A percentile compares a stretch with the other conserved stretches of the same genome.
Conservation (phyloP, 768 basidiomycete genomes). For the Rhodotorula toruloides region DNA sequence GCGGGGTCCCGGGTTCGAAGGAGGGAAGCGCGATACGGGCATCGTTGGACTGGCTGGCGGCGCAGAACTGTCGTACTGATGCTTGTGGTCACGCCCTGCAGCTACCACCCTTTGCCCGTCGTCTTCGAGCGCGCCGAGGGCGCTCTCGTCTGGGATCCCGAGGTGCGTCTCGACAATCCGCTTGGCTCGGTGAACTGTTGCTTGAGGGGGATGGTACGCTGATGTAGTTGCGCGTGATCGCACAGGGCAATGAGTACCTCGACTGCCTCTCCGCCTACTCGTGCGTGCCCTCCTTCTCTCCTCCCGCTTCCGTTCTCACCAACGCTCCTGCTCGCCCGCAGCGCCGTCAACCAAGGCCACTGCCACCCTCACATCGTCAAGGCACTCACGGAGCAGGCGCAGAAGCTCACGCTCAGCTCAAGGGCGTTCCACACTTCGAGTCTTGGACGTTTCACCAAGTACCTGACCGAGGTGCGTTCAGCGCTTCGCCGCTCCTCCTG, state of each 20-base stretch:
- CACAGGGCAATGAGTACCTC: slow-evolving; percentile 77
- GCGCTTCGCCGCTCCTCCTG: slow-evolving; percentile 4
- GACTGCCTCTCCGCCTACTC: slow-evolving; percentile 98
- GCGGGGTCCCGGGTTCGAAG: no score
- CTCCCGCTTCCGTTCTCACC: background rate
- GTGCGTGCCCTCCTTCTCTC: slow-evolving; percentile 52
- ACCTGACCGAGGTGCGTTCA: slow-evolving; percentile 68
- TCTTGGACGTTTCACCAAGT: slow-evolving; percentile 83
- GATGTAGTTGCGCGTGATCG: slow-evolving; percentile 75
- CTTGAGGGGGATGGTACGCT: background rate
- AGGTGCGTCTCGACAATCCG: slow-evolving; percentile 1
- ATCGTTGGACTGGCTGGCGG: background rate
- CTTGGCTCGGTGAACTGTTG: background rate
- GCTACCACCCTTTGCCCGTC: slow-evolving; percentile 91
- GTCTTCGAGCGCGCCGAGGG: slow-evolving; percentile 88
- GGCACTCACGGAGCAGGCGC: slow-evolving; percentile 75
- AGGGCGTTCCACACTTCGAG: slow-evolving; percentile 92
- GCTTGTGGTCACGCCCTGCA: slow-evolving; percentile 52
- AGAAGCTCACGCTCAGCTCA: slow-evolving; percentile 85
- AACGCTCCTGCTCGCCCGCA: background rate
- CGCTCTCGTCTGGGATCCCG: slow-evolving; percentile 53
- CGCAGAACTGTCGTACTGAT: background rate
- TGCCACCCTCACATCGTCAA: slow-evolving; percentile 83
- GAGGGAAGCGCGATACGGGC: background rate
- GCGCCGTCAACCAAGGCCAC: slow-evolving; percentile 59